A percentile compares a stretch with the other conserved stretches of the same genome.
These are phyloP conservation scores for Thelonectria blattea DNA, from an alignment of 2,329 filamentous ascomycete species.

Conservation along the genomic window DNA sequence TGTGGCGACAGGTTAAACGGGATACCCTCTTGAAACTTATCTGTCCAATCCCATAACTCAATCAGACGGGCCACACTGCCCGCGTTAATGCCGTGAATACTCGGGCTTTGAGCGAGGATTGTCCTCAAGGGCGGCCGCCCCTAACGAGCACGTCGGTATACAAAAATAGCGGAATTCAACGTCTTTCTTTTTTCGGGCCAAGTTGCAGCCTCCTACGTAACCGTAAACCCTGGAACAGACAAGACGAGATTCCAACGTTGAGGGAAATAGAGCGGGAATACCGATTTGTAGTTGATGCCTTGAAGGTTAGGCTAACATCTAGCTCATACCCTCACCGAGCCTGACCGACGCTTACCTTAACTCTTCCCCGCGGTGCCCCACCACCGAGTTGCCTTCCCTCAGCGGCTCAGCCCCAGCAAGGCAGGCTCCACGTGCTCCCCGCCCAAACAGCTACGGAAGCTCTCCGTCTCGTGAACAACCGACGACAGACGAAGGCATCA, in stretches of 20 bases:
- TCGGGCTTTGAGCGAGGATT: not conserved
- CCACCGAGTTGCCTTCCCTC: conserved; percentile 7
- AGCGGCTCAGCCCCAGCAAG: not conserved
- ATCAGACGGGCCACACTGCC: not conserved
- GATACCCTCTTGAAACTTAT: conserved; percentile 7
- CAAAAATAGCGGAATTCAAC: no score
- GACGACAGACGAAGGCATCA: conserved; percentile 5
- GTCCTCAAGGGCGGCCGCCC: conserved; percentile 7
- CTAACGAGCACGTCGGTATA: not conserved
- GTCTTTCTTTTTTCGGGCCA: no score
- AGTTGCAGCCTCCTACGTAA: not conserved
- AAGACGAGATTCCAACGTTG: not conserved
- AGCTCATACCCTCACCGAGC: no score
- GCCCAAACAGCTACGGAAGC: conserved; percentile 30
- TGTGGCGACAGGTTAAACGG: conserved; percentile 2
- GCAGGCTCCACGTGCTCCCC: conserved; percentile 17
- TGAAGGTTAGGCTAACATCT: no score
- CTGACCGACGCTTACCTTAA: no score
- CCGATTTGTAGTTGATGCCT: no score
- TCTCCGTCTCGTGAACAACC: conserved; percentile 22
- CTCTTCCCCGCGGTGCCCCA: conserved; percentile 15
- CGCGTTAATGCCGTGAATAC: not conserved
- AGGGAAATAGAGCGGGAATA: not conserved
- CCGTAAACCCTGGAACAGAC: not conserved
- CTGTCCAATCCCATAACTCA: conserved; percentile 7